Percentiles rank a stretch among this genome's conserved stretches.
These are phyloP conservation scores for Trifolium dubium DNA, from an alignment of 306 rosid species.

Conservation along the genomic window DNA sequence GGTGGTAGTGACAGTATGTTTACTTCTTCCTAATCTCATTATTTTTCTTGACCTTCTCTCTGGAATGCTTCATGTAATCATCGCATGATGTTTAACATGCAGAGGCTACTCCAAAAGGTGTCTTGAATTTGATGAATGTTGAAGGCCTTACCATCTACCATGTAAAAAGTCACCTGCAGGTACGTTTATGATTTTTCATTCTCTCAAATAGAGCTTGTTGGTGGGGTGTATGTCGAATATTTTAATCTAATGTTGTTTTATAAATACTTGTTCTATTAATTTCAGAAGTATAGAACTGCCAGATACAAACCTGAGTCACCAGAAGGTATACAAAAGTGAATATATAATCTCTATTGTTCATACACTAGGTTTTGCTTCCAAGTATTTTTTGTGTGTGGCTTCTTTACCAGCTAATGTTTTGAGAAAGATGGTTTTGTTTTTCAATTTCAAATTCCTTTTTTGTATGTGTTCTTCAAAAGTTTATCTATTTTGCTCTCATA, in stretches of 20 bases:
- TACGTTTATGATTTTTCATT: conserved; percentile 41
- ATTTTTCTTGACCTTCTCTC: conserved; percentile 16
- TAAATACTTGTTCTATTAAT: conserved; percentile 24
- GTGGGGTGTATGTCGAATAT: neutral
- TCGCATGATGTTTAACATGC: conserved; percentile 46
- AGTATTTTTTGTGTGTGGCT: neutral
- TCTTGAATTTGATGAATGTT: conserved; percentile 81
- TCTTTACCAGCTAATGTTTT: neutral
- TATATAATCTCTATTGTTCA: conserved; percentile 39
- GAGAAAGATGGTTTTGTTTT: neutral
- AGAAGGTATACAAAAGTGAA: conserved; percentile 65
- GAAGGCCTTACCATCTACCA: conserved; percentile 94
- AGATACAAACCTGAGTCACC: conserved; percentile 85
- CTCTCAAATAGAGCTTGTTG: conserved; percentile 22
- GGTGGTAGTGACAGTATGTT: conserved; percentile 91
- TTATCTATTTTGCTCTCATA: too few species aligned
- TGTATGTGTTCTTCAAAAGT: neutral
- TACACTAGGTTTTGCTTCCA: conserved; percentile 14
- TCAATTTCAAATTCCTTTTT: neutral
- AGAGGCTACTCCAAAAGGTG: conserved; percentile 99
- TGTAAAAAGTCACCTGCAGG: conserved; percentile 97
- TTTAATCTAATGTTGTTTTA: conserved; percentile 19
- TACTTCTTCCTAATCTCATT: conserved; percentile 30
- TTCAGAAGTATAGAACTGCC: conserved; percentile 97
- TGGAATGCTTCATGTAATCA: conserved; percentile 33